Evolutionary conservation across 768 basidiomycete species (phyloP).

Genomic region (Podaxis mareebaensis): DNA sequence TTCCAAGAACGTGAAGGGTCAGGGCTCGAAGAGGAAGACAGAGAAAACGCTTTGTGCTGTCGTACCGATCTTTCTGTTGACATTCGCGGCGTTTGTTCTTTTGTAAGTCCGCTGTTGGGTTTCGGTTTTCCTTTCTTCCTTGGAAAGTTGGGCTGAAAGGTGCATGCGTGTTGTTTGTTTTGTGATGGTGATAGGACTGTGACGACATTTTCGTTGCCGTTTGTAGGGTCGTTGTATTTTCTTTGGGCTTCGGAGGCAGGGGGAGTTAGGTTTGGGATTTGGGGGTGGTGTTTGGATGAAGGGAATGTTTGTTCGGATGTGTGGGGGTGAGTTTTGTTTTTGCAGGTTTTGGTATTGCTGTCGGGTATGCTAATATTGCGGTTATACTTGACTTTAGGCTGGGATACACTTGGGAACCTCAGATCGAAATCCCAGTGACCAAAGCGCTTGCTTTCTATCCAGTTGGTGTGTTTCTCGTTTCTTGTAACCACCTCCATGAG

Average conservation of each 20-base stretch:
- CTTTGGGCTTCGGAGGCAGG: slow-evolving; percentile 36
- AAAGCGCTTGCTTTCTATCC: slow-evolving; percentile 38
- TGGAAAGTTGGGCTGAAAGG: not conserved
- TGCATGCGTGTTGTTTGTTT: not conserved
- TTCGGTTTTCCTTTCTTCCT: not conserved
- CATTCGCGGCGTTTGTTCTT: slow-evolving; percentile 1
- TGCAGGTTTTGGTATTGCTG: not conserved
- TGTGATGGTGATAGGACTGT: slow-evolving; percentile 19
- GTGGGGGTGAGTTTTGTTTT: slow-evolving; percentile 25
- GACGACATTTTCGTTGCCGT: slow-evolving; percentile 35
- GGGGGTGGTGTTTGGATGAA: slow-evolving; percentile 43
- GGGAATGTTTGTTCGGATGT: slow-evolving; percentile 29
- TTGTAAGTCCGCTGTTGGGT: not conserved
- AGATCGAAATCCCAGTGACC: slow-evolving; percentile 34
- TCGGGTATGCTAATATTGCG: not conserved
- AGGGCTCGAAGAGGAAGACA: not conserved
- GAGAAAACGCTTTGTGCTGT: not conserved
- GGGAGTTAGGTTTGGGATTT: slow-evolving; percentile 42
- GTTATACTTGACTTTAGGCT: slow-evolving; percentile 24
- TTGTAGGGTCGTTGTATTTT: slow-evolving; percentile 34
- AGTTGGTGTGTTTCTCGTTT: slow-evolving; percentile 26
- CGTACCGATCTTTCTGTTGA: slow-evolving; percentile 1
- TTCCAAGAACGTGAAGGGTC: not conserved
- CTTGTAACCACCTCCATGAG: not conserved
- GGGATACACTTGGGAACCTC: slow-evolving; percentile 39